Evolutionary conservation across 1,284 basidiomycete genomes (phyloP).

Genomic region (Austroboletus novae-zelandiae): DNA sequence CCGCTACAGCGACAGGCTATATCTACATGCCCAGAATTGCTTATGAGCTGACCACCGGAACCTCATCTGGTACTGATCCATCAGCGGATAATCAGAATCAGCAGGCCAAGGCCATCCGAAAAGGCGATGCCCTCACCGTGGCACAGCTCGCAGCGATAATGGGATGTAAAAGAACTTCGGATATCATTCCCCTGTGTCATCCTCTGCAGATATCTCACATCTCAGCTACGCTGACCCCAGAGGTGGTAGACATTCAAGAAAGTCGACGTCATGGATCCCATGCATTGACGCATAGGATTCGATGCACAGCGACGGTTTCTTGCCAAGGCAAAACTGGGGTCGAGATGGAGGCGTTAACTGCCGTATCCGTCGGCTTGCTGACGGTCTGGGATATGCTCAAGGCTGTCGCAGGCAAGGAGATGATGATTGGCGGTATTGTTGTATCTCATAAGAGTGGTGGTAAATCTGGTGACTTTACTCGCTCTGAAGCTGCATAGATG

Average conservation of each 20-base stretch:
- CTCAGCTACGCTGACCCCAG: constrained; percentile 56
- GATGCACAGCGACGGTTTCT: constrained; percentile 65
- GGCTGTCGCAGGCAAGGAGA: constrained; percentile 81
- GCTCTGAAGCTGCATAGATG: constrained; percentile 5
- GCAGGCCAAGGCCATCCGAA: constrained; percentile 51
- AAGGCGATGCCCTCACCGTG: constrained; percentile 77
- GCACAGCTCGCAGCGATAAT: constrained; percentile 86
- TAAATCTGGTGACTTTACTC: constrained; percentile 63
- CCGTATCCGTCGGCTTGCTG: constrained; percentile 73
- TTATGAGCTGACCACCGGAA: constrained; percentile 56
- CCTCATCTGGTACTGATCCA: constrained; percentile 26
- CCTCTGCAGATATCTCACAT: constrained; percentile 72
- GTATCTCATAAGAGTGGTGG: constrained; percentile 75
- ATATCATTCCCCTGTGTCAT: constrained; percentile 85
- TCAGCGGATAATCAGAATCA: constrained; percentile 30
- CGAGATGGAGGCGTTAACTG: constrained; percentile 92
- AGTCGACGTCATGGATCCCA: constrained; percentile 1
- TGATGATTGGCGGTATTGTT: constrained; percentile 69
- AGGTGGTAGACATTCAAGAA: constrained; percentile 20
- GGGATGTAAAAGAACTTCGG: constrained; percentile 79
- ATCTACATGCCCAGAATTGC: constrained; percentile 69
- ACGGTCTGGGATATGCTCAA: constrained; percentile 95
- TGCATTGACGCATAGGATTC: constrained; percentile 46
- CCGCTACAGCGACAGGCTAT: constrained; percentile 75
- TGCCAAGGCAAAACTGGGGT: constrained; percentile 84